Evolutionary conservation across 768 basidiomycete species (phyloP).

Genomic region (Leccinum arenicola): DNA sequence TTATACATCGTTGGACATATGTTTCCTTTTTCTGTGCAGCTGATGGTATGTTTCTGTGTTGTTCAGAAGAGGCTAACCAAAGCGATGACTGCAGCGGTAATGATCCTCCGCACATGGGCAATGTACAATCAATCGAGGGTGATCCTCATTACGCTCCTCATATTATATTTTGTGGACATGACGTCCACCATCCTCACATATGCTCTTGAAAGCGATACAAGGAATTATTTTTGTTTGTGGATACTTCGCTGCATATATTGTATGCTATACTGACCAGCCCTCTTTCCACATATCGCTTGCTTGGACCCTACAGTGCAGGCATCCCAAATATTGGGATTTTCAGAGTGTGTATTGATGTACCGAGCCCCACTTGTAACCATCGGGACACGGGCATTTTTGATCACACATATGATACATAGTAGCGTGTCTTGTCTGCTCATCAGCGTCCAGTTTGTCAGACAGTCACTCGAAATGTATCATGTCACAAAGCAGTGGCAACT

Average conservation of each 20-base stretch:
- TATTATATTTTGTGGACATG: neutral
- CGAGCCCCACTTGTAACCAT: neutral
- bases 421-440: neutral
- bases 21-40: neutral
- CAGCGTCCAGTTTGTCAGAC: neutral
- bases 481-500: neutral
- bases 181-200: neutral
- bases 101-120: constrained; percentile 1
- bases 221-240: neutral
- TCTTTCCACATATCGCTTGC: neutral
- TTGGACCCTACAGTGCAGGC: neutral
- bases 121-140: neutral
- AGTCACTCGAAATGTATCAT: neutral
- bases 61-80: neutral
- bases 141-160: neutral
- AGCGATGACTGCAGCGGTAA: neutral
- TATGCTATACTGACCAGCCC: neutral
- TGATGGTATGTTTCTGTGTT: neutral
- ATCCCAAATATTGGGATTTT: neutral
- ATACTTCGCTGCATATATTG: neutral
- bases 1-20: neutral
- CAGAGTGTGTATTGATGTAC: neutral
- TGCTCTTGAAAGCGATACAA: no score
- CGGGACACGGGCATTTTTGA: no score
- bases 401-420: neutral